Evolutionary conservation across 768 basidiomycete species (phyloP).

Genomic region (Collybiopsis luxurians): DNA sequence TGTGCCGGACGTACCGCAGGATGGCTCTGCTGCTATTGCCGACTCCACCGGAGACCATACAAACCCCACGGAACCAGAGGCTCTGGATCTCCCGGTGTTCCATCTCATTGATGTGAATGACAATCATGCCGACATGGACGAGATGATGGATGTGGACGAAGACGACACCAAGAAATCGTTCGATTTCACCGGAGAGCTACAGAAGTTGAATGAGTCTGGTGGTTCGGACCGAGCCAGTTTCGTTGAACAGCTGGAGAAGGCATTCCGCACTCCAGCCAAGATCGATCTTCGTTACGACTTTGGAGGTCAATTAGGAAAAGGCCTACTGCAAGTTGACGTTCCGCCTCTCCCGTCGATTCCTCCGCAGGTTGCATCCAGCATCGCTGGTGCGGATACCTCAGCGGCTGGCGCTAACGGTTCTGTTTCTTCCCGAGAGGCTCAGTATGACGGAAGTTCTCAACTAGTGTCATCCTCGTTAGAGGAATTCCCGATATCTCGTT

Average conservation of each 20-base stretch:
- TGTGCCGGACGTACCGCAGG: conserved; percentile 4
- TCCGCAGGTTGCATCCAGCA: conserved; percentile 27
- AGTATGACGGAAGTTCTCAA: not conserved
- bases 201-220: conserved; percentile 67
- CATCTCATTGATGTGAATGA: conserved; percentile 40
- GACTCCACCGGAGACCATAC: not conserved
- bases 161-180: conserved; percentile 78
- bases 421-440: conserved; percentile 1
- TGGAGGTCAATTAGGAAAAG: conserved; percentile 13
- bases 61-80: conserved; percentile 11
- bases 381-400: not conserved
- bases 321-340: conserved; percentile 34
- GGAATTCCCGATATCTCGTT: conserved; percentile 1
- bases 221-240: conserved; percentile 71
- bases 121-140: conserved; percentile 38
- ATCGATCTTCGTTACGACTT: conserved; percentile 56
- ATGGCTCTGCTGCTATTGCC: not conserved
- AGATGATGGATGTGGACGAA: conserved; percentile 39
- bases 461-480: conserved; percentile 19
- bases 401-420: not conserved
- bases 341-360: conserved; percentile 57
- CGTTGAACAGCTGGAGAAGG: conserved; percentile 78
- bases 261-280: conserved; percentile 75
- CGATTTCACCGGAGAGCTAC: conserved; percentile 80
- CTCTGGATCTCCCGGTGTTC: conserved; percentile 35